These are phyloP conservation scores for Sporothrix curviconia DNA, from an alignment of 2,329 filamentous ascomycete genomes.

Conservation along the genomic window DNA sequence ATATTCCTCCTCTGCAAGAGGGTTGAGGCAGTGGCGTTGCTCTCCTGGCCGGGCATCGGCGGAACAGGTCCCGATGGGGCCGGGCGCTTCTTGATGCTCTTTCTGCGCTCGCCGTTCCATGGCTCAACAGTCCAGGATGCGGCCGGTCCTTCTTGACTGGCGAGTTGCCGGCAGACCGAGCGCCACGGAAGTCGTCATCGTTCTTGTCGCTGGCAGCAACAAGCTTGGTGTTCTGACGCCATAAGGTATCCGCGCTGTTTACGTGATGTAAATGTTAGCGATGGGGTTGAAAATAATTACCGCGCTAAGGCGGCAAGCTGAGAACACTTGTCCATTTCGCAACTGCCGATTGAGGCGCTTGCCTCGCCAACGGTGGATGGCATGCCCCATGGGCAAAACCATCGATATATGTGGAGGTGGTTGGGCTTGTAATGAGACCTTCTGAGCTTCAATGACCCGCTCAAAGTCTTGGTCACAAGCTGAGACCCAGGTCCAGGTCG, in stretches of 20 bases:
- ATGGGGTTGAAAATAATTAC: constrained; percentile 24
- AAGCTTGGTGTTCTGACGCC: constrained; percentile 96
- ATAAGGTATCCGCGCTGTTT: constrained; percentile 96
- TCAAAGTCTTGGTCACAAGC: constrained; percentile 90
- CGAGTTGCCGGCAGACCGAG: constrained; percentile 60
- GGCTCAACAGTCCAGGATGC: constrained; percentile 96
- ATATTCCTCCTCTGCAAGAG: constrained; percentile 63
- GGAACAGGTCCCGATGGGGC: constrained; percentile 59
- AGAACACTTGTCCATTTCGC: constrained; percentile 13
- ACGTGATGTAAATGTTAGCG: constrained; percentile 57
- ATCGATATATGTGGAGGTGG: too few species aligned
- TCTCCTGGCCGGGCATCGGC: constrained; percentile 81
- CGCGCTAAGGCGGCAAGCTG: not conserved
- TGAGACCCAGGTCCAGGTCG: constrained; percentile 75
- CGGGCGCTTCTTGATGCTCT: constrained; percentile 52
- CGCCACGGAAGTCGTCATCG: constrained; percentile 46
- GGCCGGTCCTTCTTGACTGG: constrained; percentile 71
- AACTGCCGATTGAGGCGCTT: constrained; percentile 35
- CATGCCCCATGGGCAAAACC: too few species aligned
- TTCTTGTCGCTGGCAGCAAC: constrained; percentile 84
- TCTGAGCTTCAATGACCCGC: constrained; percentile 90
- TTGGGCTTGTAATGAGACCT: constrained; percentile 62
- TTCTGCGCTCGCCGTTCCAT: constrained; percentile 80
- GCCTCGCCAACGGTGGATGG: too few species aligned
- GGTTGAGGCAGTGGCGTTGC: constrained; percentile 63